A percentile compares a stretch with the other conserved stretches of the same genome.
phyloP scores from a whole-genome alignment of 225 moss, liverwort and hornwort genomes.

The Pseudisothecium myosuroides region DNA sequence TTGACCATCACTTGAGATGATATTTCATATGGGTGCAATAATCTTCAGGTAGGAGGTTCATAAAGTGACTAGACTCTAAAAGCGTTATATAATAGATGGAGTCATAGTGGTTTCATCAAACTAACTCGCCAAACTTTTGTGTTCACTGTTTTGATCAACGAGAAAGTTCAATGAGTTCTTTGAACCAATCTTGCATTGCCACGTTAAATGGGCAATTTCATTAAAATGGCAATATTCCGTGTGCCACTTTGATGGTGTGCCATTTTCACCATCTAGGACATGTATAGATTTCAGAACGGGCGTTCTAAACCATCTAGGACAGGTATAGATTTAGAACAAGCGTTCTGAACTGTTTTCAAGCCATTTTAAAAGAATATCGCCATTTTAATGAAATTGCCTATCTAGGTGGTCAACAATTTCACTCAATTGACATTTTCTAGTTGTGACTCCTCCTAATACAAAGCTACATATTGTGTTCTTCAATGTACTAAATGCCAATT shows the following conservation, averaged over 20 bases:
- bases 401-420: not conserved
- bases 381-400: no score
- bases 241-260: no score
- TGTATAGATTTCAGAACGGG: no score
- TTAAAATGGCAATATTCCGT: no score
- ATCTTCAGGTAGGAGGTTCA: not conserved
- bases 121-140: accelerated
- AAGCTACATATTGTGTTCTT: not conserved
- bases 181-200: accelerated
- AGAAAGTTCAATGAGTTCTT: not conserved
- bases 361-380: no score
- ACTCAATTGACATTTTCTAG: not conserved
- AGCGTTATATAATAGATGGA: not conserved
- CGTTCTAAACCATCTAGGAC: no score
- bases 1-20: accelerated
- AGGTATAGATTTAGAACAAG: no score
- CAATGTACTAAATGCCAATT: not conserved
- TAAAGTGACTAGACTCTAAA: accelerated
- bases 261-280: no score
- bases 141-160: not conserved
- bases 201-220: not conserved
- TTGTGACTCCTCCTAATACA: accelerated
- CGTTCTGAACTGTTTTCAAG: no score
- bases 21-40: not conserved
- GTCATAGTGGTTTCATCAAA: not conserved